Percentiles rank a stretch among this genome's conserved stretches.
These are phyloP conservation scores for Tulasnella sp. DNA, from an alignment of 768 basidiomycete species.

Conservation along the genomic window DNA sequence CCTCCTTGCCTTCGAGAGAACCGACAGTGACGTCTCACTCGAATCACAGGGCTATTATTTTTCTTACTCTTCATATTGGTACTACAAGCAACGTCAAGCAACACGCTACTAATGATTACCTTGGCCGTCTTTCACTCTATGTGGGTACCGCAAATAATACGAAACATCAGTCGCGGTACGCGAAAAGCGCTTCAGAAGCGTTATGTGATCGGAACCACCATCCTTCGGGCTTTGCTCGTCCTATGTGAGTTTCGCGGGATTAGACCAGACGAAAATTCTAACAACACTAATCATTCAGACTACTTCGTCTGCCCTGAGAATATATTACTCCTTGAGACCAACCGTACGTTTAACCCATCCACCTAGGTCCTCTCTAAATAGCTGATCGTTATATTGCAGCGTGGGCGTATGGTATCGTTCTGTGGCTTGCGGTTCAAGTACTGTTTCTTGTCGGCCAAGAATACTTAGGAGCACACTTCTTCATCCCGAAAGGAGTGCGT, in stretches of 20 bases:
- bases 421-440: constrained; percentile 61
- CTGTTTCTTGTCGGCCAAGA: constrained; percentile 67
- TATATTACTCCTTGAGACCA: constrained; percentile 73
- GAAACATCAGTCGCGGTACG: constrained; percentile 67
- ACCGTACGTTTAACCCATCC: constrained; percentile 46
- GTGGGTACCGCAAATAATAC: constrained; percentile 81
- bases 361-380: constrained; percentile 10
- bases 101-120: constrained; percentile 62
- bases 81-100: constrained; percentile 64
- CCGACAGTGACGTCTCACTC: neutral
- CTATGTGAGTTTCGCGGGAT: constrained; percentile 55
- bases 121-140: constrained; percentile 69
- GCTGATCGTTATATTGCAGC: constrained; percentile 38
- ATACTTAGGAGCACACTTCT: constrained; percentile 72
- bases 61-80: constrained; percentile 67
- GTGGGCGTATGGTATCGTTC: constrained; percentile 61
- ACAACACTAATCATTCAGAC: constrained; percentile 47
- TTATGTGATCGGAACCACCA: constrained; percentile 73
- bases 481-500: constrained; percentile 66
- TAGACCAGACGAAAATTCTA: constrained; percentile 18
- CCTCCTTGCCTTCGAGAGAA: neutral
- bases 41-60: constrained; percentile 55
- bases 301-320: constrained; percentile 80
- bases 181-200: constrained; percentile 61
- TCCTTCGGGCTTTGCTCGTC: constrained; percentile 63